Base-by-base conservation (phyloP, 2,329 filamentous ascomycete species). In the Alternaria viburni region DNA sequence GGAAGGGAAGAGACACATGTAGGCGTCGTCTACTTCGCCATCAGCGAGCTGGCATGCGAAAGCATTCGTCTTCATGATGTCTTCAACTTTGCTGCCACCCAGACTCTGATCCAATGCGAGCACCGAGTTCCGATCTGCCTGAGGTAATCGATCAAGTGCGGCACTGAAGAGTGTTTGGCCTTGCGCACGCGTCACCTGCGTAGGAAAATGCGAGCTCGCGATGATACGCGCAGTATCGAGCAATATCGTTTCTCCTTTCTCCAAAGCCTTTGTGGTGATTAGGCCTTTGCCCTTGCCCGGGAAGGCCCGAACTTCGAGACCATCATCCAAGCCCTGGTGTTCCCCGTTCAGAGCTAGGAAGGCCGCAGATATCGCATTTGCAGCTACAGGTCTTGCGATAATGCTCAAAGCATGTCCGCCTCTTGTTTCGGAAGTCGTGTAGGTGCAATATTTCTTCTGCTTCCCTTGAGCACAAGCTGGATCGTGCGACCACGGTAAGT, bases 241-340 rank as follows among this genome's bases (percentile, higher is more conserved):
- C 19, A 74, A 57, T 36, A 74, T 69, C 8, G 64, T 65, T 10
- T 64, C 55, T 23, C 66, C 65, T 25, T 66, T 68, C 23, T 58
- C 50, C 49, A 74, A 66, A 6, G 41, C 26, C 15, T 58, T 62
- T 51, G 57, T 64, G 4, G 72, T 66, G 21, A 72, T 49, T 12
- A 74, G 54, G 11, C 71, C 71, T 64, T 70, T 73, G 17, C 72
- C 72, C 61, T 74, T 74, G 15, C 70, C 66, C 8, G 66, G 65
- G 6, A 74, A 63, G 11, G 61, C 49, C 17, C 55, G 63, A 9
- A 74, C 66, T 54, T 65, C 62, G n/a, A 69, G 63, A 11, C 50
- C 30, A 13, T 62, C 32, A 17, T 59, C 21, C 12, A 52, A 51
- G 10, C 51, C 12, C 17, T 41, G 30, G 4, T 44, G 46, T 8